Evolutionary conservation across 2,329 filamentous ascomycete species (phyloP), one percentile per base, ranked within the genome.

Genomic region (Phoma sp.): DNA sequence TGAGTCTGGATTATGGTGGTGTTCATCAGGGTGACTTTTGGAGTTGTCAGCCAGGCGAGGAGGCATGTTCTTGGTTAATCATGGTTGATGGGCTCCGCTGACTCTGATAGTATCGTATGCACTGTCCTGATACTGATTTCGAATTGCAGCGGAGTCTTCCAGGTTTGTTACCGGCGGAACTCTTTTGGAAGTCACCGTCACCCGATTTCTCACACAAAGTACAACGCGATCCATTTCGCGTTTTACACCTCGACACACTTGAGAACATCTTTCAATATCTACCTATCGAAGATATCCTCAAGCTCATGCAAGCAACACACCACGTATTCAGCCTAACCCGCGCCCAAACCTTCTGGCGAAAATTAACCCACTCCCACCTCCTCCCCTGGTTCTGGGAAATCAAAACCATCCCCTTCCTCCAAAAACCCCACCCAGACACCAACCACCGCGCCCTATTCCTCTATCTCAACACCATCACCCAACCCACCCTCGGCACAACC

Each of bases 401-500:
- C 5, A 11, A n/a, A 1, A 23, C 21, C 7, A 17, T 59, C 2
- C 11, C 59, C 4, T 12, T 11, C 1, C 29, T 48, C 4, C 39
- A 46, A 11, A 32, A 32, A 1, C 39, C 37, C 18, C 37, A 43
- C 2, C 47, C 51, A 1, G 45, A 56, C 3, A 47, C 61, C n/a
- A 52, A 68, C 36, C 62, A 42, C 37, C 62, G 62, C 36, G 47
- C 43, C 7, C 23, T 59, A 2, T 68, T 66, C 17, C 47, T 69
- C 12, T 72, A 69, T 64, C 29, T 68, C 7, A 45, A 67, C 26
- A 39, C 33, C 23, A 17, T 50, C 3, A 67, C 68, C 1, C 53
- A 23, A 7, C 57, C 65, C 11, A 47, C 42, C 3, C 42, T 53
- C 7, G 64, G 62, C 5, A 59, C 68, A 49, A 45, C 43, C n/a